Conservation (phyloP, 139 green algal genomes). For the Desmodesmus armatus region DNA sequence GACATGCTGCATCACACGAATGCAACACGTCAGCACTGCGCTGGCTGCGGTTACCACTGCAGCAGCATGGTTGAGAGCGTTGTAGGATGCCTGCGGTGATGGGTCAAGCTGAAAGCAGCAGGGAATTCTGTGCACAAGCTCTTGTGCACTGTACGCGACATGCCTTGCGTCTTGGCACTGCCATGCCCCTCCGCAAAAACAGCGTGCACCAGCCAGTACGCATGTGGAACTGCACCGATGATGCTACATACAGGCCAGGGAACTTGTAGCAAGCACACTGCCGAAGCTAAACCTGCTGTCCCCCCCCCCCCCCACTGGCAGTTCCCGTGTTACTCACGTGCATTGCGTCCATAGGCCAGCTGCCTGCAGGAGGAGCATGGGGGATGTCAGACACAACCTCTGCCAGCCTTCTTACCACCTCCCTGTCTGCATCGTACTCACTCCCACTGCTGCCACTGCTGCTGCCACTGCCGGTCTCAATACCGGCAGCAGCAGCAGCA, state of each 20-base stretch:
- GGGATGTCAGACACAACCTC: constrained; percentile 15
- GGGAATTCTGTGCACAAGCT: no score
- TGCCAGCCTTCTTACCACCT: neutral
- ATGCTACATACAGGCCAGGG: neutral
- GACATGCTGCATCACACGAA: no score
- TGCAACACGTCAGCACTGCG: no score
- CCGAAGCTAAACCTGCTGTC: neutral
- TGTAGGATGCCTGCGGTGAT: no score
- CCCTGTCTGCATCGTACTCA: constrained; percentile 2
- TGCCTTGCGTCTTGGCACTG: no score
- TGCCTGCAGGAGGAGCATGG: constrained; percentile 10
- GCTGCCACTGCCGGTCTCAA: neutral
- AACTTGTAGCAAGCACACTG: no score
- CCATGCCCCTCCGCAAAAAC: no score
- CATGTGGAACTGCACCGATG: neutral
- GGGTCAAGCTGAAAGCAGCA: no score
- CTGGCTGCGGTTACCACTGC: no score
- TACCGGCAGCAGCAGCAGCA: neutral
- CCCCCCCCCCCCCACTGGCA: no score
- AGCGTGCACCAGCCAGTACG: neutral
- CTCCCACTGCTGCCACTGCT: neutral
- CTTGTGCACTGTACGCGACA: no score
- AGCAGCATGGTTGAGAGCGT: no score
- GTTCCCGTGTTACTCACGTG: constrained; percentile 5
- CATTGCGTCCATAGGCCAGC: constrained; percentile 34